Evolutionary conservation across 371 early-diverging fungal species (phyloP), one percentile per base, ranked within the genome.

Genomic region (Synchytrium microbalum): DNA sequence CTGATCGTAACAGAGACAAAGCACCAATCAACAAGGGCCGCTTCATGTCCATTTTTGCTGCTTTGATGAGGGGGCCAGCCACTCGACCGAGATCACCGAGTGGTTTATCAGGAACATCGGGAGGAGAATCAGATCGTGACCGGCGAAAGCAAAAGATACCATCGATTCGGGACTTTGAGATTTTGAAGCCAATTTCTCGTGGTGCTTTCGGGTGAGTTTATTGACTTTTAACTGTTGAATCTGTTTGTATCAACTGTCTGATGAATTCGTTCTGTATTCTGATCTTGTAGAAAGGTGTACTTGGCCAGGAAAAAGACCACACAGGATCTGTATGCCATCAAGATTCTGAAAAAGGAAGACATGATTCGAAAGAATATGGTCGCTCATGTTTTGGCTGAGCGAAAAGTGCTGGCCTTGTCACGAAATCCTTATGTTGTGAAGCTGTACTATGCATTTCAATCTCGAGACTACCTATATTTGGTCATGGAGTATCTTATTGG

Each of bases 341-440:
- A 96, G 71, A 85, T 93, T 2, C 72, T 96, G 27, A 88, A 88
- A 59, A 96, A 95, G 69, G 85, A 87, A 10, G 92, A 93, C 63
- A 90, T 96, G 84, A 86, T 95, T 32, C 82, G 89, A 33, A 88
- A 93, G 72, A 94, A 95, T 72, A 94, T 94, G 90, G 88, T 93
- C 2, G 87, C 85, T n/a, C 93, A 93, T 53, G 92, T 92, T 1
- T 78, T 91, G 38, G 91, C 92, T 1, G 96, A 96, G 77, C 83
- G 92, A 54, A 82, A 86, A 26, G 93, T 92, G n/a, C 72, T 96
- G 55, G 86, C 88, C 61, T 66, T 89, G 54, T 83, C 89, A 13
- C 46, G 64, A 1, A 79, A 76, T 62, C 79, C 81, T 2, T 84
- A 80, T 70, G 73, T 86, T 31, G 78, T 79, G 5, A 76, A 75